Evolutionary conservation across 148 eudicot genomes (phyloP), one percentile per base, ranked within the genome.

Genomic region (Bassia scoparia): DNA sequence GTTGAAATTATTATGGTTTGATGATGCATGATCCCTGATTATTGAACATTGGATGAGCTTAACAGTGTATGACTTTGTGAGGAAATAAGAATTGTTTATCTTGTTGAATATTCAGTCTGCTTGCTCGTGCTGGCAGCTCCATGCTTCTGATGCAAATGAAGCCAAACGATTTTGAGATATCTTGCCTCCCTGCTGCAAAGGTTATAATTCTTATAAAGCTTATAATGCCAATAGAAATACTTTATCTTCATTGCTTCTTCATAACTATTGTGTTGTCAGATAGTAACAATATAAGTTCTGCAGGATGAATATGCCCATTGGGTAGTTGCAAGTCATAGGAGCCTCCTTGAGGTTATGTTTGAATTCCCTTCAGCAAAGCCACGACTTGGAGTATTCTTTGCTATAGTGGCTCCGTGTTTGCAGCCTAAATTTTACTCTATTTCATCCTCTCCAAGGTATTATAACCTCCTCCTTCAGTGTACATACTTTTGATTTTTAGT

Each of bases 141-240:
- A 89, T 83, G 93, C 97, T 76, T 87, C 99, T 64, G 90, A 95
- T 73, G 80, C 90, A 41, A n/a, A 74, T n/a, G 99, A 95, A 84
- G 99, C 97, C 26, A 96, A 95, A 37, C 85, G 90, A 14, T 80
- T n/a, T n/a, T 95, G 77, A 89, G 73, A 77, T 80, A 81, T 79
- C 97, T 95, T 68, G 97, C 97, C 92, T 97, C 59, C 96, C 97
- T 76, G 88, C 86, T 81, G 99, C 96, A 74, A 95, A 95, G 99
- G 99, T 95, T 54, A n/a, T n/a, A n/a, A n/a, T n/a, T n/a, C n/a
- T n/a, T n/a, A n/a, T n/a, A n/a, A n/a, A n/a, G n/a, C 44, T 68
- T 30, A 58, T 54, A 12, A 53, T 56, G 11, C 56, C 4, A 15
- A 56, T 71, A 10, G 48, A 59, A 34, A 29, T 34, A 27, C 60